Conservation (phyloP, 2,329 filamentous ascomycete genomes). For the Epichloe elymi region DNA sequence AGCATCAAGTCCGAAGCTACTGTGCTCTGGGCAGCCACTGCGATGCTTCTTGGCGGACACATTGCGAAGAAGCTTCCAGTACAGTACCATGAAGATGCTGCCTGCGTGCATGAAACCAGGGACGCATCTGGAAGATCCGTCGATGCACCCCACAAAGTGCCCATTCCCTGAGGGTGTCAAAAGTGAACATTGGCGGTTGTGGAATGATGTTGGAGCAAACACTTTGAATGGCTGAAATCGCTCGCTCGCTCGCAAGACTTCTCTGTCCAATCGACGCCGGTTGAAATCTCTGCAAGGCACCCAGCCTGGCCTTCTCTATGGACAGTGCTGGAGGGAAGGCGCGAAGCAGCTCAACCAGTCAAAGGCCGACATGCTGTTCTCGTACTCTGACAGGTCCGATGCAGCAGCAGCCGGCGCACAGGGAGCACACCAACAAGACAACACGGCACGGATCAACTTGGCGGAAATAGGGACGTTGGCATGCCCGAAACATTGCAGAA, state of each 20-base stretch:
- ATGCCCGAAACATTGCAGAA: too few species aligned
- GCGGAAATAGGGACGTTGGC: too few species aligned
- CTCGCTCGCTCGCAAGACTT: neutral
- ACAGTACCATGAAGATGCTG: too few species aligned
- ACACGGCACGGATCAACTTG: too few species aligned
- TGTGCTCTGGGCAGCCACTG: too few species aligned
- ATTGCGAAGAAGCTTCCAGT: too few species aligned
- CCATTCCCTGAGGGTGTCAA: neutral
- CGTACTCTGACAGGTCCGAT: neutral
- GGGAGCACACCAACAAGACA: neutral
- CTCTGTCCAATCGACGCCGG: neutral
- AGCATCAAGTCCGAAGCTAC: too few species aligned
- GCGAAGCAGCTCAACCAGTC: neutral
- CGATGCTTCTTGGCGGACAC: too few species aligned
- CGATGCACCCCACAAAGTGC: neutral
- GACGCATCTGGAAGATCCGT: neutral
- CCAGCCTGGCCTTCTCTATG: neutral
- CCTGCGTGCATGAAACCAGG: too few species aligned
- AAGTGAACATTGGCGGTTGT: neutral
- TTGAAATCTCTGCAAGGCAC: neutral
- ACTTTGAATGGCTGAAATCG: neutral
- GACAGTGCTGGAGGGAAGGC: neutral
- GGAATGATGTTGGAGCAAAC: neutral
- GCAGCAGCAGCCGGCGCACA: neutral
- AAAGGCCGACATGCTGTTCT: neutral